phyloP scores from a whole-genome alignment of 2,329 filamentous ascomycete species.

The Metarhizium album region DNA sequence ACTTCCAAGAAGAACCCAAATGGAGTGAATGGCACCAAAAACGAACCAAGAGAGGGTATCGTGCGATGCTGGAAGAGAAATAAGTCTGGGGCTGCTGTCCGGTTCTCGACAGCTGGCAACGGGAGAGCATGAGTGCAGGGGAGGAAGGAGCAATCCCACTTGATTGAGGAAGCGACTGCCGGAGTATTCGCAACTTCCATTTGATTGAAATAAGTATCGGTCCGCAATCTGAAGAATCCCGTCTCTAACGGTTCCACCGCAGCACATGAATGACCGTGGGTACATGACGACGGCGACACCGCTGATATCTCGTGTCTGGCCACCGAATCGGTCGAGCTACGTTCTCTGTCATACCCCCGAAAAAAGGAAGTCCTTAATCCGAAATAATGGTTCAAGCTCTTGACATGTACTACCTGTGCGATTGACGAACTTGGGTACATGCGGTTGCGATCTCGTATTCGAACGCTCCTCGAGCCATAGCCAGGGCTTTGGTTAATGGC shows the following conservation, averaged over 20 bases:
- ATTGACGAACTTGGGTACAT: not conserved
- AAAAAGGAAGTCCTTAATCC: not conserved
- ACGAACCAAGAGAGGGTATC: slow-evolving; percentile 13
- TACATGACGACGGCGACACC: not conserved
- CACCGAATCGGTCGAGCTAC: not conserved
- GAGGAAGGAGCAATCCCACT: not conserved
- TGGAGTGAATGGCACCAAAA: slow-evolving; percentile 20
- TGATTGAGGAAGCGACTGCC: not conserved
- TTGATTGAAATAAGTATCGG: not conserved
- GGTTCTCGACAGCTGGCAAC: slow-evolving; percentile 3
- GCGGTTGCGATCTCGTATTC: not conserved
- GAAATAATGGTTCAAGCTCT: not conserved
- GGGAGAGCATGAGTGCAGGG: slow-evolving; percentile 6
- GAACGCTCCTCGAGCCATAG: not conserved
- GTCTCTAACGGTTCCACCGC: not conserved
- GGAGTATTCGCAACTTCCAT: not conserved
- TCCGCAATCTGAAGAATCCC: not conserved
- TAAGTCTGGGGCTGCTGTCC: not conserved
- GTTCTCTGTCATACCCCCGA: not conserved
- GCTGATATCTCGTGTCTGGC: not conserved
- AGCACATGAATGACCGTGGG: not conserved
- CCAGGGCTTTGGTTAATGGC: not conserved
- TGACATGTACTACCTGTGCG: not conserved
- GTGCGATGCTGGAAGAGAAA: slow-evolving; percentile 27
- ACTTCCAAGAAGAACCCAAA: slow-evolving; percentile 28